Conservation (phyloP, 2,329 filamentous ascomycete species). For the Fusarium kyushuense region DNA sequence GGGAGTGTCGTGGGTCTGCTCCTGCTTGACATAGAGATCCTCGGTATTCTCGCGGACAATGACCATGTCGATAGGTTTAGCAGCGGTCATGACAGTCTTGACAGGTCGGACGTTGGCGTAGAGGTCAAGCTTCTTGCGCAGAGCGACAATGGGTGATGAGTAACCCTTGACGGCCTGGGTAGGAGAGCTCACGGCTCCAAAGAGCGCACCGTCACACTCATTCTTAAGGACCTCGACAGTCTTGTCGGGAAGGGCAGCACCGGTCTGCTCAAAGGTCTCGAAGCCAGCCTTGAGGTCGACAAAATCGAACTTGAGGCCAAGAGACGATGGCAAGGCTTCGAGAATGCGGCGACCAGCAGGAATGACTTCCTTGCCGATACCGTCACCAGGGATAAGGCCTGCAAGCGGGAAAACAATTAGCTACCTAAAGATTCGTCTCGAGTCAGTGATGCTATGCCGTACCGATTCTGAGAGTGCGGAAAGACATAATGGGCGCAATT, state of each 20-base stretch:
- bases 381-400: slow-evolving; percentile 98
- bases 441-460: slow-evolving; percentile 11
- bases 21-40: slow-evolving; percentile 97
- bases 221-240: slow-evolving; percentile 90
- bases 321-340: slow-evolving; percentile 90
- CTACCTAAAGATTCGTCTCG: background rate
- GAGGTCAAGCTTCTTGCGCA: slow-evolving; percentile 93
- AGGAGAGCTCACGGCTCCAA: slow-evolving; percentile 94
- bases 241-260: slow-evolving; percentile 86
- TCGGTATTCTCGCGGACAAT: slow-evolving; percentile 99
- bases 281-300: slow-evolving; percentile 93
- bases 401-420: slow-evolving; percentile 12
- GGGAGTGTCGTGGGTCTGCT: slow-evolving; percentile 81
- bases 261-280: slow-evolving; percentile 91
- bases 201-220: slow-evolving; percentile 95
- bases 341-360: slow-evolving; percentile 91
- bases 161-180: slow-evolving; percentile 92
- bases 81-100: slow-evolving; percentile 78
- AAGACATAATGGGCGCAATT: slow-evolving; percentile 53
- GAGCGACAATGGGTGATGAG: slow-evolving; percentile 94
- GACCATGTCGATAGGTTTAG: slow-evolving; percentile 88
- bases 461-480: slow-evolving; percentile 60
- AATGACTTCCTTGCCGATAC: slow-evolving; percentile 98
- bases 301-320: slow-evolving; percentile 94
- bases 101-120: slow-evolving; percentile 98